A percentile compares a stretch with the other conserved stretches of the same genome.
Evolutionary conservation across 139 green algal genomes (phyloP).

Genomic region (Zygnema circumcarinatum): DNA sequence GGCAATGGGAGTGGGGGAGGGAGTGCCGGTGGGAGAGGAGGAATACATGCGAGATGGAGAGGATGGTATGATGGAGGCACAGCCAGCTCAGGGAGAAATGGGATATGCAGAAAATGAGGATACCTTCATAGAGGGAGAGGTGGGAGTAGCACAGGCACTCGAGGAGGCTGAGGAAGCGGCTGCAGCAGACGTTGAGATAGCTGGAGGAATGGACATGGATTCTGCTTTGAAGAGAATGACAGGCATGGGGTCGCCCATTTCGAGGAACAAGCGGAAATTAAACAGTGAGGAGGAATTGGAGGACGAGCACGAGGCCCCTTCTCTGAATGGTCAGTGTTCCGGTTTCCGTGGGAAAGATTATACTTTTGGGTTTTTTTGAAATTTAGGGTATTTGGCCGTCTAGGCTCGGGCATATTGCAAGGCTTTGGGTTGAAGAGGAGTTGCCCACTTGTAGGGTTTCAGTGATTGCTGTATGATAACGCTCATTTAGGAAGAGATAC

Average conservation of each 20-base stretch:
- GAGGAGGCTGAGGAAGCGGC: background rate
- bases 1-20: constrained; percentile 13
- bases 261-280: background rate
- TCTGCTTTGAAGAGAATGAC: background rate
- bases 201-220: background rate
- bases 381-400: no score
- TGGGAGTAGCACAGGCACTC: background rate
- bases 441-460: no score
- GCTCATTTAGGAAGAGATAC: no score
- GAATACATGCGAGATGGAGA: background rate
- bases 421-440: no score
- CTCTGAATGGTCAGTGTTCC: background rate
- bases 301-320: background rate
- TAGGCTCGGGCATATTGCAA: no score
- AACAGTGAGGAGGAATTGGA: background rate
- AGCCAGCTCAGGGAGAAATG: background rate
- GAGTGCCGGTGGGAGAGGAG: background rate
- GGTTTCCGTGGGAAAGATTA: no score
- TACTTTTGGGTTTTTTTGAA: no score
- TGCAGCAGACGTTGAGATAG: background rate
- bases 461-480: no score
- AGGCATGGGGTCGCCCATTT: background rate
- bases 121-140: background rate
- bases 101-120: background rate
- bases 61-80: background rate